Evolutionary conservation across 805 yeast species (phyloP).

Genomic region (Lipomyces yamadae): DNA sequence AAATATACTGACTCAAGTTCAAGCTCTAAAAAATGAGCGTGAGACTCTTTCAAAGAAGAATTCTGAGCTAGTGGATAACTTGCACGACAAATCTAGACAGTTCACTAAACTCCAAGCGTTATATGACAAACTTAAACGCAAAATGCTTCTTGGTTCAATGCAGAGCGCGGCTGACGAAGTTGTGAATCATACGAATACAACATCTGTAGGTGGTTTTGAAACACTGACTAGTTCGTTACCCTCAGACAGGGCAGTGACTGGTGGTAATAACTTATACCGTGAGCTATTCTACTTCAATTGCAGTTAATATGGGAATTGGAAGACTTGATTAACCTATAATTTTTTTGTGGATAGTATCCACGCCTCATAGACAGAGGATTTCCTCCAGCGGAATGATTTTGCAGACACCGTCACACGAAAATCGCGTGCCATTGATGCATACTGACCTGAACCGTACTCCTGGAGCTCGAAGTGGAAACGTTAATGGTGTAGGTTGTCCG

Average conservation of each 20-base stretch:
- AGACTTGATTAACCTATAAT: neutral
- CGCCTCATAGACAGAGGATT: neutral
- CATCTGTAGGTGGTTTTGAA: neutral
- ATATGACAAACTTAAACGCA: conserved; percentile 27
- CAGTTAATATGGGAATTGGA: neutral
- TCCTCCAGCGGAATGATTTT: neutral
- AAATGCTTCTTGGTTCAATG: conserved; percentile 13
- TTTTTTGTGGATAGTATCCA: neutral
- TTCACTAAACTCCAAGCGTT: conserved; percentile 24
- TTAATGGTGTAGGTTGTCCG: neutral
- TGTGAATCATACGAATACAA: neutral
- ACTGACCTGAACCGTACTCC: neutral
- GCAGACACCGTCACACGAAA: conserved; percentile 1
- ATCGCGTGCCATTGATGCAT: conserved; percentile 1
- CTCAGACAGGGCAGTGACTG: neutral
- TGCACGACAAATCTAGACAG: conserved; percentile 21
- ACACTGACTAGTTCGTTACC: neutral
- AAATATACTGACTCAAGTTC: neutral
- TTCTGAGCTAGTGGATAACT: conserved; percentile 12
- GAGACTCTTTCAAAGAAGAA: conserved; percentile 16
- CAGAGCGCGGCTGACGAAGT: conserved; percentile 7
- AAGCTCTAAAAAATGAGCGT: conserved; percentile 18
- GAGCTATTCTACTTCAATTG: neutral
- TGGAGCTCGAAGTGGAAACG: conserved; percentile 3
- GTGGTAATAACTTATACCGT: neutral